Evolutionary conservation across 1,139 yeast species (phyloP), one percentile per base, ranked within the genome.

Genomic region (Fermentozyma sake): DNA sequence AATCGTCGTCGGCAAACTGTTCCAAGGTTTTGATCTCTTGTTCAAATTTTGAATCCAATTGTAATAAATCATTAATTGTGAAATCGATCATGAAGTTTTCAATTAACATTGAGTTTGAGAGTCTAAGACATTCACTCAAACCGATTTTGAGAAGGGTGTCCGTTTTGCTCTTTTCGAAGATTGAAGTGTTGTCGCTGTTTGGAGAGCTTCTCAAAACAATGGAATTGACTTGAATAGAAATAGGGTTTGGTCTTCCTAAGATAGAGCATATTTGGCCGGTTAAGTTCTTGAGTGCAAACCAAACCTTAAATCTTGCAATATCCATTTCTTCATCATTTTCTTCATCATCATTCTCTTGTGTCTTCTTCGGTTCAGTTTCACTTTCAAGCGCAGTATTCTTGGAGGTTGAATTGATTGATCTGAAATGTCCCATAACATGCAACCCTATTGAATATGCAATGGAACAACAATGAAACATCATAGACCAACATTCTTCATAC

Each of bases 191-290:
- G n/a, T 18, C 20, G 10, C 44, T 38, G 12, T 40, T 41, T 22
- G 39, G 36, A 3, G 47, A 29, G 22, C 55, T 42, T 33, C 49
- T 50, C 27, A 60, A 40, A 2, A 62, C 57, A 9, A 50, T 42
- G 16, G 64, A 64, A 37, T 66, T 67, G 20, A 71, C 65, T 35
- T 71, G 67, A 30, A 72, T 62, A 8, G 74, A 66, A 5, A 72
- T 71, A 1, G 79, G 79, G 37, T 71, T 72, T 7, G 79, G 78
- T 36, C 79, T 52, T 4, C 78, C 78, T 20, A 72, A 50, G 5
- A 71, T 66, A 1, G 76, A 67, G 42, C 78, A 71, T 8, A 72
- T 47, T 21, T 69, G 69, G 1, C 75, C 72, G 8, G 68, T 55
- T 15, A 69, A 47, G 32, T 64, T 59, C 34, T 71, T 65, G 31